phyloP scores from a whole-genome alignment of 2,329 filamentous ascomycete genomes.

The Neonectria coccinea region DNA sequence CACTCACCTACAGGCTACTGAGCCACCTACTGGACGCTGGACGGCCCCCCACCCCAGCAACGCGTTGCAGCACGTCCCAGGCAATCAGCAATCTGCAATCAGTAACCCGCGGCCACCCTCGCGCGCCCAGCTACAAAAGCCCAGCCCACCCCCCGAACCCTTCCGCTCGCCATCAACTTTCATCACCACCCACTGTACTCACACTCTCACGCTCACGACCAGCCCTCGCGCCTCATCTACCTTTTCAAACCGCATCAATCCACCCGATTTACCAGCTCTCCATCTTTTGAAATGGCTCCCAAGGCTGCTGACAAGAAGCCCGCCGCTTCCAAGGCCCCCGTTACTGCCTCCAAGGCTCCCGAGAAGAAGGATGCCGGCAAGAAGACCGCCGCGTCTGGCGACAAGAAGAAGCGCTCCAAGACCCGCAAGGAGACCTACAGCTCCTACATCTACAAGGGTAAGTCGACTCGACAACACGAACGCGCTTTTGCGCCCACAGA shows the following conservation, averaged over 20 bases:
- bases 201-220: conserved; percentile 41
- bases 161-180: conserved; percentile 60
- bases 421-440: conserved; percentile 99
- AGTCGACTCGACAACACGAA: conserved; percentile 38
- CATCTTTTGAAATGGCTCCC: conserved; percentile 79
- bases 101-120: conserved; percentile 65
- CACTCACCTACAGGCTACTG: background rate
- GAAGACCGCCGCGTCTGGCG: conserved; percentile 96
- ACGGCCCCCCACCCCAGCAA: conserved; percentile 9
- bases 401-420: conserved; percentile 99
- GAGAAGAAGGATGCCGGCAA: conserved; percentile 99
- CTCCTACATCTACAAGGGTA: conserved; percentile 99
- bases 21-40: background rate
- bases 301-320: conserved; percentile 99
- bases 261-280: conserved; percentile 21
- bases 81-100: conserved; percentile 57
- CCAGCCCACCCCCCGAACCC: conserved; percentile 64
- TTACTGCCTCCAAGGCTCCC: conserved; percentile 73
- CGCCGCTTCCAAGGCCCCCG: conserved; percentile 96
- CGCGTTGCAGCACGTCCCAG: conserved; percentile 4
- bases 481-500: conserved; percentile 18
- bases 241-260: conserved; percentile 27
- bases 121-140: conserved; percentile 73
- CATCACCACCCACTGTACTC: conserved; percentile 51
- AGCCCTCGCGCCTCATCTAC: conserved; percentile 28